phyloP scores from a whole-genome alignment of 306 rosid species.

The Vicia villosa region DNA sequence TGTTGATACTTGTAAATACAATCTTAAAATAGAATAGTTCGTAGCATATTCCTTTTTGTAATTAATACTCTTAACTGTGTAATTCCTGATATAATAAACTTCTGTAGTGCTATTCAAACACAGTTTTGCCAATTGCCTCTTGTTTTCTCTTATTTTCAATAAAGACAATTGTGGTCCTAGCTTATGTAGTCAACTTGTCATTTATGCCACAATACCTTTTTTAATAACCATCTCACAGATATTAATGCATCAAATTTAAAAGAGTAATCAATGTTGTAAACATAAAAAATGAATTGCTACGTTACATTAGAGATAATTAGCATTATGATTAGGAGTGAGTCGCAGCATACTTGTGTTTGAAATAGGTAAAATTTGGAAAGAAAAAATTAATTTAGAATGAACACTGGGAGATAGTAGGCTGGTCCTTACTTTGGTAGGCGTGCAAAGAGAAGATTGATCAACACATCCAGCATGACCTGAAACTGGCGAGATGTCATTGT shows the following conservation, averaged over 20 bases:
- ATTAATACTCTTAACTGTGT: too few relatives aligned
- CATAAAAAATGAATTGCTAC: slow-evolving; percentile 14
- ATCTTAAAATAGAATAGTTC: too few relatives aligned
- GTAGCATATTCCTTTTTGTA: too few relatives aligned
- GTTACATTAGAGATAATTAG: slow-evolving; percentile 13
- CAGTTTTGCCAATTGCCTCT: too few relatives aligned
- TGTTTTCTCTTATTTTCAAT: too few relatives aligned
- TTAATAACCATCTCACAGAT: neutral
- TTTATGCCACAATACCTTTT: neutral
- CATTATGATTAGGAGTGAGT: slow-evolving; percentile 9
- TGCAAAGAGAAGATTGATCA: slow-evolving; percentile 93
- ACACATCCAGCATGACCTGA: slow-evolving; percentile 93
- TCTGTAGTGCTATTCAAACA: too few relatives aligned
- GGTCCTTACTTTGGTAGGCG: slow-evolving; percentile 86
- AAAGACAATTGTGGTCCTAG: slow-evolving; percentile 4
- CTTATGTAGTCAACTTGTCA: slow-evolving; percentile 8
- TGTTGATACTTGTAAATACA: too few relatives aligned
- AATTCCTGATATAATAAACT: too few relatives aligned
- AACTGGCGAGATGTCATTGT: slow-evolving; percentile 99
- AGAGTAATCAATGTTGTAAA: slow-evolving; percentile 8
- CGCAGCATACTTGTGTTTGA: slow-evolving; percentile 9
- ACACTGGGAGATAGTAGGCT: slow-evolving; percentile 22
- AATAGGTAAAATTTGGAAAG: slow-evolving; percentile 16
- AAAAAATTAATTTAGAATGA: slow-evolving; percentile 13
- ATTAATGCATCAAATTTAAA: slow-evolving; percentile 22